These are phyloP conservation scores for Akanthomyces muscarius DNA, from an alignment of 2,329 filamentous ascomycete genomes.

Conservation along the genomic window DNA sequence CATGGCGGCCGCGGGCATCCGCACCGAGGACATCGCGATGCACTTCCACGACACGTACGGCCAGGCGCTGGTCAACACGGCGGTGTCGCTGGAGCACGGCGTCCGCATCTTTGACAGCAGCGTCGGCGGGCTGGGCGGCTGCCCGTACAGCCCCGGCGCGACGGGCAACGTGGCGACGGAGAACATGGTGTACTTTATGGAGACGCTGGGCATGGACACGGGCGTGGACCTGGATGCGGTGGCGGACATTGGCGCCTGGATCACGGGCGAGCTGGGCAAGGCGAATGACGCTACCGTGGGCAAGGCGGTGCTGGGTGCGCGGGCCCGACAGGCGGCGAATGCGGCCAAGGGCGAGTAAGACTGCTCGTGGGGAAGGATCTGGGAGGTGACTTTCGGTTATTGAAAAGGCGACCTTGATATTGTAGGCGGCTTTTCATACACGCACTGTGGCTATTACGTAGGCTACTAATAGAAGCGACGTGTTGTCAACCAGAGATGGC, in stretches of 20 bases:
- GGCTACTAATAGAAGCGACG: no score
- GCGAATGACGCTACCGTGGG: conserved; percentile 64
- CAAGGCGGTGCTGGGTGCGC: conserved; percentile 55
- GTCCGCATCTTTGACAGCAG: conserved; percentile 76
- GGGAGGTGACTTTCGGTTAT: no score
- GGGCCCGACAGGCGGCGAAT: conserved; percentile 29
- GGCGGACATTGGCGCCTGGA: conserved; percentile 68
- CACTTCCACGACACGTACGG: conserved; percentile 91
- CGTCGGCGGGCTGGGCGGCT: conserved; percentile 77
- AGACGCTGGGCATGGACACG: conserved; percentile 69
- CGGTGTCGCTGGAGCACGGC: conserved; percentile 72
- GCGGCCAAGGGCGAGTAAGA: conserved; percentile 21
- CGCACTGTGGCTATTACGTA: no score
- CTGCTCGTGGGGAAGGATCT: not conserved
- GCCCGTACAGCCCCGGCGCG: conserved; percentile 79
- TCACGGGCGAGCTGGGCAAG: conserved; percentile 59
- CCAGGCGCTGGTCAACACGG: conserved; percentile 77
- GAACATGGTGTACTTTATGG: conserved; percentile 74
- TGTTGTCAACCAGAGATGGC: no score
- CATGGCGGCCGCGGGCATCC: conserved; percentile 62
- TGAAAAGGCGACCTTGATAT: no score
- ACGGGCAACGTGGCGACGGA: conserved; percentile 85
- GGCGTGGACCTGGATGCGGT: conserved; percentile 67
- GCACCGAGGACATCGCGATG: conserved; percentile 68
- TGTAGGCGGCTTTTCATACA: no score